Evolutionary conservation across 1,284 basidiomycete species (phyloP).

Genomic region (Ustilago cynodontis): DNA sequence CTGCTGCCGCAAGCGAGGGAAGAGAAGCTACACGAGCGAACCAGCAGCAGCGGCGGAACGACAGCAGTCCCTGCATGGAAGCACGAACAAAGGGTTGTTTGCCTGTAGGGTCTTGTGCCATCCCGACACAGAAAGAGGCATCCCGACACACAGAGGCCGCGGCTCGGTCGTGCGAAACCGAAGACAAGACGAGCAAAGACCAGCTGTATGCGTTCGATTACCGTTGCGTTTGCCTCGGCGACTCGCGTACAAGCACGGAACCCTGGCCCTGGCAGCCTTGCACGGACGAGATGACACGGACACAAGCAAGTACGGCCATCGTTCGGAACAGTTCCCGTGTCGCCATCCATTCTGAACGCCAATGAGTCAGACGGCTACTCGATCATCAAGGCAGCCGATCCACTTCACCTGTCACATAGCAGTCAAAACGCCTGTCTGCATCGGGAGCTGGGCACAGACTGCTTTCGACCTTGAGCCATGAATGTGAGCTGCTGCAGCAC

Average conservation of each 20-base stretch:
- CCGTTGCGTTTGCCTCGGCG: constrained; percentile 2
- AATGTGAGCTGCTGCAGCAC: neutral
- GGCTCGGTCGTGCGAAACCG: neutral
- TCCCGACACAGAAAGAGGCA: neutral
- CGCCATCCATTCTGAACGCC: neutral
- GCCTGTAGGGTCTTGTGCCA: neutral
- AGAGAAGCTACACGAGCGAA: neutral
- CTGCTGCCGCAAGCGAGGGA: too few relatives aligned
- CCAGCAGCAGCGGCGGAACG: neutral
- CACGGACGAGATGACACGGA: neutral
- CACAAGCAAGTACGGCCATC: neutral
- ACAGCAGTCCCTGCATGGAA: neutral
- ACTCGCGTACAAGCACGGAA: constrained; percentile 2
- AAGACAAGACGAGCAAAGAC: neutral
- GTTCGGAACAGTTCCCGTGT: constrained; percentile 10
- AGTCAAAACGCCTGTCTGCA: neutral
- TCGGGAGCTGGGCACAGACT: neutral
- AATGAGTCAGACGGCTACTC: constrained; percentile 9
- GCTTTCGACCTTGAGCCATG: neutral
- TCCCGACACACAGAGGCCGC: neutral
- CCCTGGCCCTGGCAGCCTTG: neutral
- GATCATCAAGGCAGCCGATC: constrained; percentile 11
- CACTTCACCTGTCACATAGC: neutral
- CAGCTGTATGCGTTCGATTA: constrained; percentile 1
- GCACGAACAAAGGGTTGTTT: neutral